Base-by-base conservation (phyloP, 306 rosid species). In the Glycine tomentella region DNA sequence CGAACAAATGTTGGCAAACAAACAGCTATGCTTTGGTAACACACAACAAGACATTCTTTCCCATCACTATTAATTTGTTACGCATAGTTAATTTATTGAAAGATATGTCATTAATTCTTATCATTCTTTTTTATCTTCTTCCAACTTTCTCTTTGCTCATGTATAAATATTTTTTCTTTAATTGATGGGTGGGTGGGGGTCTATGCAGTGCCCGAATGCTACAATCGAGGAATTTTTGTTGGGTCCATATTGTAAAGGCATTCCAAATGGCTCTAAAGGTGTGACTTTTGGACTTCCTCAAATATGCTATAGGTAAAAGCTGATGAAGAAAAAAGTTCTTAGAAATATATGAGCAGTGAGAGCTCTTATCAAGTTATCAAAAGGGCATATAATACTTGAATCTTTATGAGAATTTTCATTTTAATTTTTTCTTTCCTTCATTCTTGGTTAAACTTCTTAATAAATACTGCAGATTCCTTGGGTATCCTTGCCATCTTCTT, bases 351-450 rank as follows among this genome's bases (percentile, higher is more conserved):
- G 89, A 92, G 97, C 87, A 87, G 87, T 87, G 79, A 80, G 87
- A 89, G 92, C 92, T 74, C 97, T 79, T 86, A 87, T 86, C 87
- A 83, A 80, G 70, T 84, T 88, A 89, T 88, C 84, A 81, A 81
- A 84, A 55, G 75, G 83, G 16, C 62, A 69, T 66, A 11, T 34
- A 57, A 64, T 84, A 81, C 85, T 61, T 79, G 56, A 72, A 84
- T 70, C 53, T 75, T 57, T 57, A 0, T 31, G 53, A 61, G 25
- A 74, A 20, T 78, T 38, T 51, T 69, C 31, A 33, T 36, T 42
- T 51, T n/a, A n/a, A n/a, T 69, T 69, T 3, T 12, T 44, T 4
- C 40, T 36, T 72, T 2, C 46, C 46, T 42, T 42, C 46, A 42
- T 68, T 81, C 13, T 72, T 72, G 53, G 79, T 38, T 45, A 81